Evolutionary conservation across 148 eudicot genomes (phyloP).

Genomic region (Nyssa sinensis): DNA sequence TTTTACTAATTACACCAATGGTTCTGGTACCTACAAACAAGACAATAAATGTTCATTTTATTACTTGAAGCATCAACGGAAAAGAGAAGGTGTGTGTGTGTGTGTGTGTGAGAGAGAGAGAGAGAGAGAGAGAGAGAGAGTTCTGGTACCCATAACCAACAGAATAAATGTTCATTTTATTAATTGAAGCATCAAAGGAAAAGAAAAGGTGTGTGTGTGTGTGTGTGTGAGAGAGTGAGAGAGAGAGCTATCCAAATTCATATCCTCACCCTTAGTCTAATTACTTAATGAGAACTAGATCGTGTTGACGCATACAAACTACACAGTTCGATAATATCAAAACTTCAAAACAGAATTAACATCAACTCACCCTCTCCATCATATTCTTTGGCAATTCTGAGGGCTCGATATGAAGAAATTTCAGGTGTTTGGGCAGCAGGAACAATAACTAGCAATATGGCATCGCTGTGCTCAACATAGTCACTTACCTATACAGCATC

Average conservation of each 20-base stretch:
- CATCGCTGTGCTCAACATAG: constrained; percentile 89
- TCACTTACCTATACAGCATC: constrained; percentile 54
- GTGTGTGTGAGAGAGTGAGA: too few species aligned
- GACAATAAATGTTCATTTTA: constrained; percentile 10
- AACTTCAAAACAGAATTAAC: neutral
- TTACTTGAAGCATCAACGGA: too few species aligned
- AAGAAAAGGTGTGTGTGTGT: too few species aligned
- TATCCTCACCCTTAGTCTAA: too few species aligned
- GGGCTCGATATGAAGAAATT: constrained; percentile 75
- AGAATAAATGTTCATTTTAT: too few species aligned
- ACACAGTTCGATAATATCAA: too few species aligned
- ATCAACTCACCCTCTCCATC: constrained; percentile 75
- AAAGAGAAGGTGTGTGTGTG: too few species aligned
- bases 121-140: neutral
- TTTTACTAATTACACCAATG: constrained; percentile 92
- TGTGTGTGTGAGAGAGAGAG: neutral
- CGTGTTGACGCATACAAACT: too few species aligned
- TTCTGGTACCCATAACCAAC: too few species aligned
- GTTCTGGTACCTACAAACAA: constrained; percentile 81
- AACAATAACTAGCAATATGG: constrained; percentile 82
- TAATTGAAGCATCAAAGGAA: too few species aligned
- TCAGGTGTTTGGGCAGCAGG: constrained; percentile 92
- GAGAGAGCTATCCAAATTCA: too few species aligned
- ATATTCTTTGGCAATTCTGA: constrained; percentile 88
- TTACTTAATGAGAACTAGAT: too few species aligned